A percentile compares a stretch with the other conserved stretches of the same genome.
Evolutionary conservation across 202 grass and related monocot genomes (phyloP).

Genomic region (Panicum virgatum): DNA sequence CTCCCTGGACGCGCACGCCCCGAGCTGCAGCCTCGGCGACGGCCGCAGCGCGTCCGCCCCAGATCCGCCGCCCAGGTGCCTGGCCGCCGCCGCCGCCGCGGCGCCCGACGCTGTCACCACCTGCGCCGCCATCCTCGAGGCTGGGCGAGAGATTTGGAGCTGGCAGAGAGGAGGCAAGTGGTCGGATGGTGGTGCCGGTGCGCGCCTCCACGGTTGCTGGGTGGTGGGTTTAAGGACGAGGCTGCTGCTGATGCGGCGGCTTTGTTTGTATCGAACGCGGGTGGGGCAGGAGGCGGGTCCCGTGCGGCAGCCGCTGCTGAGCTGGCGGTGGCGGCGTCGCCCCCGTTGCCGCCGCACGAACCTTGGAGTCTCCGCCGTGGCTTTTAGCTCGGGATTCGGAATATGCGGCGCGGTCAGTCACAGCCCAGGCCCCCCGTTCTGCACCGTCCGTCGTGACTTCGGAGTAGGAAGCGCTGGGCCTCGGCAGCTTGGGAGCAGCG

Average conservation of each 20-base stretch:
- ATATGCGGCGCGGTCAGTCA: neutral
- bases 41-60: constrained; percentile 27
- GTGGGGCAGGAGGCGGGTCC: neutral
- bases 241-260: constrained; percentile 18
- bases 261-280: constrained; percentile 43
- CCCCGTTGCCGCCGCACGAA: neutral
- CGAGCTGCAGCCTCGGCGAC: constrained; percentile 40
- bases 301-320: neutral
- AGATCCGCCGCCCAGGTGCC: constrained; percentile 37
- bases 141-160: neutral
- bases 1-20: constrained; percentile 38
- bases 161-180: neutral
- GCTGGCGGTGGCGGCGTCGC: constrained; percentile 31
- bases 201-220: neutral
- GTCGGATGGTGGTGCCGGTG: neutral
- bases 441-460: neutral
- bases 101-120: constrained; percentile 52
- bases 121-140: constrained; percentile 58
- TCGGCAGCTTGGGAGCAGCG: neutral
- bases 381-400: neutral
- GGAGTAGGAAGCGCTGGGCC: neutral
- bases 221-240: constrained; percentile 23
- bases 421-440: neutral
- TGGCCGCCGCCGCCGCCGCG: constrained; percentile 13
- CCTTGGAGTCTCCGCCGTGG: constrained; percentile 37